Evolutionary conservation across 345 rosid species (phyloP), one percentile per base, ranked within the genome.

Genomic region (Eucalyptus cloeziana): DNA sequence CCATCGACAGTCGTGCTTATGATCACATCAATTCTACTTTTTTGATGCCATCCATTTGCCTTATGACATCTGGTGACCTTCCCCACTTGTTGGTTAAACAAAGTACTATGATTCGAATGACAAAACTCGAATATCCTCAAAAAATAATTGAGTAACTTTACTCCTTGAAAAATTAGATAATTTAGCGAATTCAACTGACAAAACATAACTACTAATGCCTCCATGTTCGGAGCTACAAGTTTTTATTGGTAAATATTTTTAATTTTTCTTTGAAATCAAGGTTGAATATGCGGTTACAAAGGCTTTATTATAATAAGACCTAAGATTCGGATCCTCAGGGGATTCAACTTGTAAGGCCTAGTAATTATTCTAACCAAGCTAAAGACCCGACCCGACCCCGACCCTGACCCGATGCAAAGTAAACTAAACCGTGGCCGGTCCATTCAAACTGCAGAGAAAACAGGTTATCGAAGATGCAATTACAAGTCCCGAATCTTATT

Each of bases 41-140:
- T 69, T 16, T 0, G 10, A 67, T 31, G 40, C 43, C 79, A 16
- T 31, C 37, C 0, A 67, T 8, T 3, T 67, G 1, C 79, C 69
- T 62, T 0, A 27, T 30, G 69, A 30, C 8, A 13, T 62, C 13
- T 0, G 33, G 33, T 7, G 17, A 62, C 33, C 69, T 12, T 62
- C 79, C 3, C 43, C 12, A 7, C 40, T 0, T 16, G 79, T 3
- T 15, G 11, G 79, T 31, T 67, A 31, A 67, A 67, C 7, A 1
- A 15, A 31, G 0, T 19, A 67, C 43, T 3, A 2, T 31, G 79
- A 67, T 67, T 31, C 79, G 43, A 15, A 16, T 31, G 21, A 31
- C 0, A 8, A 31, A 67, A 6, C 79, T 67, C 0, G 69, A 62
- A 30, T 0, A 13, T 62, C 17, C n/a, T n/a, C n/a, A n/a, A n/a